phyloP scores from a whole-genome alignment of 2,329 filamentous ascomycete genomes.

The Cryoendolithus antarcticus region DNA sequence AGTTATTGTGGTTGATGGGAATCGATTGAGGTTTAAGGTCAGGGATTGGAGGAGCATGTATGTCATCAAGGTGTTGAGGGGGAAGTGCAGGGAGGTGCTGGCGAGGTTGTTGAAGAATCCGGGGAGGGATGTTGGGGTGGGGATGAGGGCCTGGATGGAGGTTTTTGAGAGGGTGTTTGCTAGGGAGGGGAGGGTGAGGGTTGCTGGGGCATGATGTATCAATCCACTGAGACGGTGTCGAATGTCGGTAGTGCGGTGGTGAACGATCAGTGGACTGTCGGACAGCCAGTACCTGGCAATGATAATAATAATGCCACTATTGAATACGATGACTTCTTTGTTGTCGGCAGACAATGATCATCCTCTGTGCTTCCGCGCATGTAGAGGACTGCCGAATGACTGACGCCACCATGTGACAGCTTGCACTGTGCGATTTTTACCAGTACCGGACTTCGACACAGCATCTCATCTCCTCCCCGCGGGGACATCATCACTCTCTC shows the following conservation, averaged over 20 bases:
- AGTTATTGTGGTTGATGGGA: conserved; percentile 75
- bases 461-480: too few relatives aligned
- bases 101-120: conserved; percentile 53
- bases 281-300: background rate
- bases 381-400: too few relatives aligned
- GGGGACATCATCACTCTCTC: too few relatives aligned
- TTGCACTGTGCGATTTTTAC: too few relatives aligned
- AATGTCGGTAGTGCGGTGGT: background rate
- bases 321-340: background rate
- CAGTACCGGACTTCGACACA: too few relatives aligned
- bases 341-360: background rate
- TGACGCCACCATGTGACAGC: too few relatives aligned
- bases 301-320: conserved; percentile 1
- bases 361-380: background rate
- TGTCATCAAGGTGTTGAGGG: conserved; percentile 70
- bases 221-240: too few relatives aligned
- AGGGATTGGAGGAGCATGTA: conserved; percentile 84
- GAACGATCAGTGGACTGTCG: background rate
- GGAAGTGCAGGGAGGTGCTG: conserved; percentile 62
- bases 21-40: conserved; percentile 70
- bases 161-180: conserved; percentile 21
- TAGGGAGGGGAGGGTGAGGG: conserved; percentile 5
- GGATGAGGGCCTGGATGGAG: conserved; percentile 32
- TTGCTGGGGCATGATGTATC: background rate
- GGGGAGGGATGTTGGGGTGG: conserved; percentile 25